A percentile compares a stretch with the other conserved stretches of the same genome.
Conservation (phyloP, 2,329 filamentous ascomycete genomes). For the Fusarium tricinctum region DNA sequence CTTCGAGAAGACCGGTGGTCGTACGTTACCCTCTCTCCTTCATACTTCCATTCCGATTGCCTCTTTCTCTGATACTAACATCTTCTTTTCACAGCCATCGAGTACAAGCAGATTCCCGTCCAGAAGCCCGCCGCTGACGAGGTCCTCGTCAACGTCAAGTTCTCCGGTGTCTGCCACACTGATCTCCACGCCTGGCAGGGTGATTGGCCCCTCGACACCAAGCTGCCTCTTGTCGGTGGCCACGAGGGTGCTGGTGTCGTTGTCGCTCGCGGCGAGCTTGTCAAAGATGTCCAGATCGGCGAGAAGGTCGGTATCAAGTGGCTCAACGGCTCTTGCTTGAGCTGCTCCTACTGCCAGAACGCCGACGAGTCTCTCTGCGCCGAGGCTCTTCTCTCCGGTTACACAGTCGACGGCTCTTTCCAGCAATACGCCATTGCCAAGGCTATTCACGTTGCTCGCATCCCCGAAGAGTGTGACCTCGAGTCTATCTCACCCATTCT, state of each 20-base stretch:
- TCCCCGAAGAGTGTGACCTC: conserved; percentile 82
- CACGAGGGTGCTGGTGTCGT: conserved; percentile 85
- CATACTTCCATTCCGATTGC: conserved; percentile 19
- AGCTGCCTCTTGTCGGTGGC: conserved; percentile 88
- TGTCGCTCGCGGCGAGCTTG: conserved; percentile 82
- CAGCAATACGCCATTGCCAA: conserved; percentile 93
- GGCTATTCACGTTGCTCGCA: conserved; percentile 84
- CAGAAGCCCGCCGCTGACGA: conserved; percentile 86
- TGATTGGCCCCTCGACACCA: conserved; percentile 88
- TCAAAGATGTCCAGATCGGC: conserved; percentile 82
- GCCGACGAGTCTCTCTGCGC: conserved; percentile 87
- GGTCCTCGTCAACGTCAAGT: conserved; percentile 92
- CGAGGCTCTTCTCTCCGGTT: conserved; percentile 82
- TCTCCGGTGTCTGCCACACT: conserved; percentile 91
- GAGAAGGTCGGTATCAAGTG: conserved; percentile 93
- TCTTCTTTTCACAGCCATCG: conserved; percentile 62
- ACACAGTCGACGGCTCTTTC: conserved; percentile 93
- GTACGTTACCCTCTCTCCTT: conserved; percentile 58
- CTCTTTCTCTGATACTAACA: conserved; percentile 28
- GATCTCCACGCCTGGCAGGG: conserved; percentile 85
- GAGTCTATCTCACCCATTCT: conserved; percentile 85
- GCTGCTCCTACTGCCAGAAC: conserved; percentile 86
- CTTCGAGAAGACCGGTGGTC: conserved; percentile 82
- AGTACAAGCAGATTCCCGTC: conserved; percentile 87
- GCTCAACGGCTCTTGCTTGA: conserved; percentile 89